These are phyloP conservation scores for Camellia japonica DNA, from an alignment of 148 eudicot species.

Conservation along the genomic window DNA sequence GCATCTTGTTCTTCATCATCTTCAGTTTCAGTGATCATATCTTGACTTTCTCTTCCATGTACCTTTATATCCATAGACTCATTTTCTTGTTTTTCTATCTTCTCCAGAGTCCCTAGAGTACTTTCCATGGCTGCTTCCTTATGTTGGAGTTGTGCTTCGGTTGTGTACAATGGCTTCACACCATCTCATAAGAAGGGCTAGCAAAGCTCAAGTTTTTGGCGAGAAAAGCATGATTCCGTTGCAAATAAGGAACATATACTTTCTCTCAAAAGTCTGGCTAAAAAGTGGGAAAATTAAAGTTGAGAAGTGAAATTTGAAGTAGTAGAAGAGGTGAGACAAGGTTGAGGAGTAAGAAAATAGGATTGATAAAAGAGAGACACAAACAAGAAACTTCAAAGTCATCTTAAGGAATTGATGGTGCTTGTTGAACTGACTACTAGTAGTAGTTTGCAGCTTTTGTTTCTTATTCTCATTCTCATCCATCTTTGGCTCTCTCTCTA, in stretches of 20 bases:
- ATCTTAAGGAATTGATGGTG: background rate
- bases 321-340: constrained; percentile 11
- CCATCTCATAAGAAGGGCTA: background rate
- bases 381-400: constrained; percentile 21
- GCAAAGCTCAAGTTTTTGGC: constrained; percentile 16
- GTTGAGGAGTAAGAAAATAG: constrained; percentile 19
- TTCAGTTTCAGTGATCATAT: background rate
- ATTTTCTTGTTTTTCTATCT: background rate
- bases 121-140: background rate
- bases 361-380: constrained; percentile 21
- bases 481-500: background rate
- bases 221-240: constrained; percentile 31
- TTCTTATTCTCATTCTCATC: background rate
- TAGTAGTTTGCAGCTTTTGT: background rate
- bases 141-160: background rate
- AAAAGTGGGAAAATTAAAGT: constrained; percentile 15
- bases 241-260: constrained; percentile 43
- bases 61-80: background rate
- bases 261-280: constrained; percentile 30
- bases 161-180: background rate
- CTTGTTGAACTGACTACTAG: background rate
- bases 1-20: background rate
- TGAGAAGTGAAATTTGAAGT: constrained; percentile 12
- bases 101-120: background rate
- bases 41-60: background rate